Base-by-base conservation (phyloP, 306 rosid species). In the Rubus parviflorus region DNA sequence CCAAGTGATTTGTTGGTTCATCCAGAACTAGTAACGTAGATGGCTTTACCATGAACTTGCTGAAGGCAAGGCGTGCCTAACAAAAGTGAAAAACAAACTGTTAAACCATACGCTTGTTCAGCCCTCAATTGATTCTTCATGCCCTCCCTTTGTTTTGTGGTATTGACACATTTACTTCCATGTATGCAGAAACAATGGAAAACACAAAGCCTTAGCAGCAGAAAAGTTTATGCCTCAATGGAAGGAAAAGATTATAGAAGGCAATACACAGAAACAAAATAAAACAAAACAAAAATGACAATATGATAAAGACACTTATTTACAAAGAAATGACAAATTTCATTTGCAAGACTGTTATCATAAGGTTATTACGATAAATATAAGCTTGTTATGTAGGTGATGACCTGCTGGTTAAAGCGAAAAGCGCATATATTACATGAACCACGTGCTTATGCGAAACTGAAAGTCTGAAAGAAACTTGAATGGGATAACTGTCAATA, bases 1-100 rank as follows among this genome's bases (percentile, higher is more conserved):
- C 97, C 92, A 95, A 86, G 89, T 95, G 98, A 86, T 95, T 95
- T 70, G 98, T 95, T 20, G 98, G 97, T 85, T 95, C 98, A 77
- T 95, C 98, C 86, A 95, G 76, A 58, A 95, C 93, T 81, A 95
- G 88, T 81, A 92, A 70, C 63, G 91, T 92, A 23, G 97, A 95
- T 42, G 98, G 98, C 76, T 84, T 95, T 78, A 92, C 98, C 98
- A 95, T 95, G 88, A 95, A 95, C 79, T 88, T 95, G 89, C 97
- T 92, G 68, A 95, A 95, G 8, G 98, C 97, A 80, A 95, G 93
- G 46, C 97, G 96, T 25, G 98, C 98, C 98, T 90, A 56, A 66
- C 67, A 85, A 86, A 84, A 83, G 81, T 69, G 15, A 83, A 70
- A 70, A 19, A 75, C 23, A 69, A 54, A 77, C 69, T 2, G n/a